Evolutionary conservation across 257 asterid species (phyloP).

Genomic region (Nicotiana sylvestris): DNA sequence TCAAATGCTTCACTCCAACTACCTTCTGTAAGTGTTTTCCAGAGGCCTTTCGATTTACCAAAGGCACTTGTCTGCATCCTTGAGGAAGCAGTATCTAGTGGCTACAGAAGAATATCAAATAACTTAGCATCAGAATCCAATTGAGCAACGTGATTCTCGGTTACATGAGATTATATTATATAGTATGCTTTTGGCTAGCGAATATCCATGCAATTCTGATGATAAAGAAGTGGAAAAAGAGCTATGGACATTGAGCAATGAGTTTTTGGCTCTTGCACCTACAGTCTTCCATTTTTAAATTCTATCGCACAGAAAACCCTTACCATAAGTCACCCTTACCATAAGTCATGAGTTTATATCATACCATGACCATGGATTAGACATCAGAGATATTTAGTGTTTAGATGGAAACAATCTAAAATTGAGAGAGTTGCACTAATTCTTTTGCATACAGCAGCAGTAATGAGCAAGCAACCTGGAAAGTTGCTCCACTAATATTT

Average conservation of each 20-base stretch:
- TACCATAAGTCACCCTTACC: not conserved
- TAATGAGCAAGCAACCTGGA: not conserved
- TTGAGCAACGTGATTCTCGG: not conserved
- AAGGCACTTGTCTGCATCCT: slow-evolving; percentile 52
- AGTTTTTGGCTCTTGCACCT: not conserved
- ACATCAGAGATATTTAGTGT: not conserved
- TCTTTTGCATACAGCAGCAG: not conserved
- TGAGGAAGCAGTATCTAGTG: slow-evolving; percentile 44
- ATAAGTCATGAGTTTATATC: not conserved
- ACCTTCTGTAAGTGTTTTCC: slow-evolving; percentile 39
- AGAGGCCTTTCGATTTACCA: slow-evolving; percentile 40
- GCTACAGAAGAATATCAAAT: slow-evolving; percentile 19
- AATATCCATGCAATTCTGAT: not conserved
- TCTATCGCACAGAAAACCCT: not conserved
- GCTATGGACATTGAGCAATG: not conserved
- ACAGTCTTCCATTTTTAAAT: not conserved
- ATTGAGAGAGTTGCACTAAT: not conserved
- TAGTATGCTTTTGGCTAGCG: not conserved
- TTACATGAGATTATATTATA: not conserved
- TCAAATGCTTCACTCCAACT: slow-evolving; percentile 43
- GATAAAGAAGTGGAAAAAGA: not conserved
- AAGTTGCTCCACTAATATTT: not conserved
- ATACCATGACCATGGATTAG: not conserved
- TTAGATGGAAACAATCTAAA: not conserved
- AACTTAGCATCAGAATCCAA: not conserved